Base-by-base conservation (phyloP, 164 flowering plant genomes). In the Saururus chinensis region DNA sequence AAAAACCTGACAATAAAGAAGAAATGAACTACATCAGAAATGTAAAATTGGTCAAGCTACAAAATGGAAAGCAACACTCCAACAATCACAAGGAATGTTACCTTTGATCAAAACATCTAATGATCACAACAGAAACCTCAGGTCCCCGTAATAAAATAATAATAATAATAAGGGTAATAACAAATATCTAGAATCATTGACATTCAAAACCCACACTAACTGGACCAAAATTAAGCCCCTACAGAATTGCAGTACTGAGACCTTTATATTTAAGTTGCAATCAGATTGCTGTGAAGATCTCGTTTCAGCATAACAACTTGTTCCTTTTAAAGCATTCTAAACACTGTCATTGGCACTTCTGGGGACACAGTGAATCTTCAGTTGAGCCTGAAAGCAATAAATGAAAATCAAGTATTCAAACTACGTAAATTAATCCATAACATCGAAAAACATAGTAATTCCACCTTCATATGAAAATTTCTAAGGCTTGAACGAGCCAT, bases 61-160 rank as follows among this genome's bases (percentile, higher is more conserved):
- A 57, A 9, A 14, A 30, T 2, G 37, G 37, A 30, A 30, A 30
- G 37, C 6, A 35, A 54, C 26, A 26, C 57, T 51, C n/a, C 20
- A 51, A 51, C 4, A 12, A 20, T 19, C 56, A 19, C 56, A 25
- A 70, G 58, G 4, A 51, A 70, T 21, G 21, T 60, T 77, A 82
- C 85, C 85, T 77, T 22, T 65, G 72, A 55, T 72, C 70, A 58
- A 73, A 20, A 68, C 61, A 49, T 63, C 64, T 73, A 61, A 60
- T 53, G 25, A 63, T 22, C 42, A 70, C 16, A 64, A 71, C 66
- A 64, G 76, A 60, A 8, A 67, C 48, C 62, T 62, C 68, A 57
- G 35, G 41, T 49, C 67, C 81, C 79, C 73, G 76, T 51, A 68
- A 59, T 64, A 74, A 51, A 45, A 42, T 21, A 37, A 19, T 14